Percentiles rank a stretch among this genome's conserved stretches.
These are phyloP conservation scores for Globisporangium canariense DNA, from an alignment of 352 stramenopile genomes.

Conservation along the genomic window DNA sequence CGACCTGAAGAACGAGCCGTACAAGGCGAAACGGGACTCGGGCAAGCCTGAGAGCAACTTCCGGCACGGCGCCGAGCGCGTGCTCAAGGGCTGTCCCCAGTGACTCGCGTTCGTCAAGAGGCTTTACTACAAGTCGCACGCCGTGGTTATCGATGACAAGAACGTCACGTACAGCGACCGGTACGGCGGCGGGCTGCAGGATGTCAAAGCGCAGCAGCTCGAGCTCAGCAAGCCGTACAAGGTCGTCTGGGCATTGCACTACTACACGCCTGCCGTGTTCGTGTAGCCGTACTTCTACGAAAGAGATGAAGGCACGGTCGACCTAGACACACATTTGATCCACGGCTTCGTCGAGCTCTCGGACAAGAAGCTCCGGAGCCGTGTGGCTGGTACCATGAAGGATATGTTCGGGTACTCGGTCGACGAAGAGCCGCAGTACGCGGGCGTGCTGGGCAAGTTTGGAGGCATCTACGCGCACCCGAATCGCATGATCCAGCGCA, in stretches of 20 bases:
- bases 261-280: constrained; percentile 33
- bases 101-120: constrained; percentile 39
- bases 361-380: constrained; percentile 19
- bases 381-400: constrained; percentile 27
- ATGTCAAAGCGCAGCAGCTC: constrained; percentile 16
- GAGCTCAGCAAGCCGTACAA: constrained; percentile 19
- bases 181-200: constrained; percentile 38
- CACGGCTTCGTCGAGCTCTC: constrained; percentile 27
- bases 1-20: constrained; percentile 63
- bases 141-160: constrained; percentile 27
- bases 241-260: constrained; percentile 37
- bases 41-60: constrained; percentile 25
- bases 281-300: constrained; percentile 32
- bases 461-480: constrained; percentile 52
- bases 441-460: constrained; percentile 47
- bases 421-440: constrained; percentile 11
- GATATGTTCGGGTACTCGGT: constrained; percentile 42
- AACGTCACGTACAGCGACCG: constrained; percentile 30
- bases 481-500: constrained; percentile 41
- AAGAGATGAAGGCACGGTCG: constrained; percentile 13
- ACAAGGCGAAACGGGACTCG: constrained; percentile 45
- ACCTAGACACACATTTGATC: constrained; percentile 8
- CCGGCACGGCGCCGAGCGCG: constrained; percentile 21
- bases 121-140: constrained; percentile 26
- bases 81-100: constrained; percentile 30